Percentiles rank a stretch among this genome's conserved stretches.
These are phyloP conservation scores for Camelina hispida DNA, from an alignment of 345 rosid species.

Conservation along the genomic window DNA sequence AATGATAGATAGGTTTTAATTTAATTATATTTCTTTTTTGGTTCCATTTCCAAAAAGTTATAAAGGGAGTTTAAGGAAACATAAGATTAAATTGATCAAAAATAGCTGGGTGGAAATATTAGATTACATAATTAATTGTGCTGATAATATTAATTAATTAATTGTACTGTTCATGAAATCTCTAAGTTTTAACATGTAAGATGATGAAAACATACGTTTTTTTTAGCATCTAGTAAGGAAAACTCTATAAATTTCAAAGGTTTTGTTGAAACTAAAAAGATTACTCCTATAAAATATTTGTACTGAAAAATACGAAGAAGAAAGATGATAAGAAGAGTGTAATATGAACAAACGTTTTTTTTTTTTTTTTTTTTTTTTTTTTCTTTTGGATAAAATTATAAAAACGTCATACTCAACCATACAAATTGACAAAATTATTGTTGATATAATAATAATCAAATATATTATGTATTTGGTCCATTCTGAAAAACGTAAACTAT, in stretches of 20 bases:
- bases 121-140: background rate
- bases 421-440: background rate
- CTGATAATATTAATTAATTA: too few relatives aligned
- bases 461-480: background rate
- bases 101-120: background rate
- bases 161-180: too few relatives aligned
- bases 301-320: background rate
- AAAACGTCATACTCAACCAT: background rate
- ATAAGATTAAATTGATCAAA: background rate
- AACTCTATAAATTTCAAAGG: background rate
- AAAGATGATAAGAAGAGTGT: background rate
- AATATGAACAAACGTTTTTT: background rate
- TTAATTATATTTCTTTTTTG: background rate
- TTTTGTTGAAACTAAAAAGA: too few relatives aligned
- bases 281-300: background rate
- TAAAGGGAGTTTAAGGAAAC: background rate
- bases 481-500: background rate
- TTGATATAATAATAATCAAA: too few relatives aligned
- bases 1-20: constrained; percentile 3
- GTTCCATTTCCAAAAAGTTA: background rate
- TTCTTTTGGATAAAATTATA: background rate
- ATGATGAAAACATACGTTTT: too few relatives aligned
- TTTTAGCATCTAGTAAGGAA: too few relatives aligned
- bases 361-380: too few relatives aligned
- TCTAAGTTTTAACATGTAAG: too few relatives aligned